Percentiles rank a stretch among this genome's conserved stretches.
Evolutionary conservation across 1,139 yeast genomes (phyloP).

Genomic region (Blastobotrys capitulatus): DNA sequence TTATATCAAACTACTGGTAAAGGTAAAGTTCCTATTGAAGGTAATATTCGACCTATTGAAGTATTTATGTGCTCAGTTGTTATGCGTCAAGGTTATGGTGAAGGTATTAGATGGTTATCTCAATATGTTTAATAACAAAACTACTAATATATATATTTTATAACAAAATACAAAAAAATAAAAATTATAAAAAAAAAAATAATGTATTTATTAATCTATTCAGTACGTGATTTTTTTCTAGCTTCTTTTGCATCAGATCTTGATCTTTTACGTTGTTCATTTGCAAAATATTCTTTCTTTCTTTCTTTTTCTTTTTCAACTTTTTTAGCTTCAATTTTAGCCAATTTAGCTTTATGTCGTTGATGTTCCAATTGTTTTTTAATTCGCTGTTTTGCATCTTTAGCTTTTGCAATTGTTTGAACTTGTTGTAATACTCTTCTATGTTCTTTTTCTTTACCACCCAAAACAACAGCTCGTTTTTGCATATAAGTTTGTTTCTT

Average conservation of each 20-base stretch:
- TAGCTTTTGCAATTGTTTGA: constrained; percentile 76
- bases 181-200: neutral
- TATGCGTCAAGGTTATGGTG: constrained; percentile 95
- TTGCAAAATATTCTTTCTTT: constrained; percentile 80
- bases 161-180: neutral
- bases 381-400: constrained; percentile 69
- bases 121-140: constrained; percentile 87
- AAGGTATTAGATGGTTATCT: constrained; percentile 94
- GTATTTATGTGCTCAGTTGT: constrained; percentile 96
- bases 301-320: constrained; percentile 74
- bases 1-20: constrained; percentile 87
- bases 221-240: constrained; percentile 1
- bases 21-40: constrained; percentile 62
- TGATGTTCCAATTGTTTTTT: constrained; percentile 76
- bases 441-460: constrained; percentile 91
- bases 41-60: constrained; percentile 86
- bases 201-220: neutral
- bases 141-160: constrained; percentile 5
- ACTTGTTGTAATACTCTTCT: constrained; percentile 85
- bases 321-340: constrained; percentile 65
- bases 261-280: constrained; percentile 64
- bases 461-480: constrained; percentile 89
- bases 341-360: constrained; percentile 67
- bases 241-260: constrained; percentile 11
- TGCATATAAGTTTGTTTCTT: constrained; percentile 76